These are phyloP conservation scores for Pleurotus eryngii DNA, from an alignment of 768 basidiomycete genomes.

Conservation along the genomic window DNA sequence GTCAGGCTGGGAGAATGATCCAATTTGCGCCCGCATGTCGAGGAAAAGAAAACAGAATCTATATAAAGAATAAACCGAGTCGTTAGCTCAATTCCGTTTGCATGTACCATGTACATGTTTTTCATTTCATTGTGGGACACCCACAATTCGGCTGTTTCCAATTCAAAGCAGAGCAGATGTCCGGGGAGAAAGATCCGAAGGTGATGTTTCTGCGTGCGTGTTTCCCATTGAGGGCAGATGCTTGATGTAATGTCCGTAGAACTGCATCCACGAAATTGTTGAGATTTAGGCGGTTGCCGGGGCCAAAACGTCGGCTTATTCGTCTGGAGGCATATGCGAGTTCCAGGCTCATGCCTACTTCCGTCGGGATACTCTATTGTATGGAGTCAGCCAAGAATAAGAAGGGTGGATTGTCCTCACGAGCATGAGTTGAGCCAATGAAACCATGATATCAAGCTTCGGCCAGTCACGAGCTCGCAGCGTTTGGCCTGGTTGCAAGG, in stretches of 20 bases:
- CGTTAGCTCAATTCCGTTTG: background rate
- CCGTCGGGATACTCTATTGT: constrained; percentile 52
- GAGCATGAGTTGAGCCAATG: constrained; percentile 73
- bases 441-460: constrained; percentile 56
- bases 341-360: constrained; percentile 78
- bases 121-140: constrained; percentile 18
- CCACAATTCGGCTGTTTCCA: constrained; percentile 99
- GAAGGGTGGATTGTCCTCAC: constrained; percentile 36
- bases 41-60: constrained; percentile 96
- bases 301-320: constrained; percentile 38
- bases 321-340: constrained; percentile 67
- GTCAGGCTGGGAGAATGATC: constrained; percentile 35
- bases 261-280: constrained; percentile 85
- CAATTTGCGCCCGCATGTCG: constrained; percentile 71
- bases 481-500: constrained; percentile 26
- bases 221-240: constrained; percentile 48
- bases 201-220: constrained; percentile 72
- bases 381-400: constrained; percentile 5
- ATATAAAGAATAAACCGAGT: constrained; percentile 1
- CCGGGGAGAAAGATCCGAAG: constrained; percentile 91
- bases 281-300: constrained; percentile 59
- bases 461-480: constrained; percentile 40
- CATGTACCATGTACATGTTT: constrained; percentile 2
- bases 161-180: constrained; percentile 86
- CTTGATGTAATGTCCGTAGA: constrained; percentile 77